Percentiles rank a stretch among this genome's conserved stretches.
Conservation (phyloP, 768 basidiomycete species). For the Lactarius tabidus region DNA sequence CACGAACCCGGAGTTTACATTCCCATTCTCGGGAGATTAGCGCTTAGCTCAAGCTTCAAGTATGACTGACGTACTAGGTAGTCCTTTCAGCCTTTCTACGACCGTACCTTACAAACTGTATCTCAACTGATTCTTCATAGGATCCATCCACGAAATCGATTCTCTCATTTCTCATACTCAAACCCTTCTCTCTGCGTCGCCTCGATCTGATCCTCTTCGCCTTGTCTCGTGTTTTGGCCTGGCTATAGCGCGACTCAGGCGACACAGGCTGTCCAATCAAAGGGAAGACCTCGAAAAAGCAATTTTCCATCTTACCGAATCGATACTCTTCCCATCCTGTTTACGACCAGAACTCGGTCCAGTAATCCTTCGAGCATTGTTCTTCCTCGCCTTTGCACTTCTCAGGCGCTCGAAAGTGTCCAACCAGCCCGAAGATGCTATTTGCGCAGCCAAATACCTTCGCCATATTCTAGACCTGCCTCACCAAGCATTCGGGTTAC, state of each 20-base stretch:
- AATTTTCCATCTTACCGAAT: neutral
- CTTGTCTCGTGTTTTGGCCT: neutral
- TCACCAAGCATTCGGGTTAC: neutral
- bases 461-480: neutral
- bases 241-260: neutral
- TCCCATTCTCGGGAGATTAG: neutral
- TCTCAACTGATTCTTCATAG: neutral
- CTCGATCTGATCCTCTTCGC: neutral
- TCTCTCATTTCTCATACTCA: neutral
- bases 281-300: neutral
- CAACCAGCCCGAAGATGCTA: neutral
- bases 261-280: neutral
- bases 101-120: neutral
- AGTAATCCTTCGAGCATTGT: neutral
- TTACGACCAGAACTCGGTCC: neutral
- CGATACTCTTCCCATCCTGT: neutral
- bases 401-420: neutral
- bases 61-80: neutral
- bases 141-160: neutral
- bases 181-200: neutral
- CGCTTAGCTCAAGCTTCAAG: neutral
- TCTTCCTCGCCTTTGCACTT: neutral
- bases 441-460: neutral
- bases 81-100: neutral
- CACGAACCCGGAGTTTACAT: neutral